Conservation (phyloP, 306 rosid genomes). For the Dalbergia cochinchinensis region DNA sequence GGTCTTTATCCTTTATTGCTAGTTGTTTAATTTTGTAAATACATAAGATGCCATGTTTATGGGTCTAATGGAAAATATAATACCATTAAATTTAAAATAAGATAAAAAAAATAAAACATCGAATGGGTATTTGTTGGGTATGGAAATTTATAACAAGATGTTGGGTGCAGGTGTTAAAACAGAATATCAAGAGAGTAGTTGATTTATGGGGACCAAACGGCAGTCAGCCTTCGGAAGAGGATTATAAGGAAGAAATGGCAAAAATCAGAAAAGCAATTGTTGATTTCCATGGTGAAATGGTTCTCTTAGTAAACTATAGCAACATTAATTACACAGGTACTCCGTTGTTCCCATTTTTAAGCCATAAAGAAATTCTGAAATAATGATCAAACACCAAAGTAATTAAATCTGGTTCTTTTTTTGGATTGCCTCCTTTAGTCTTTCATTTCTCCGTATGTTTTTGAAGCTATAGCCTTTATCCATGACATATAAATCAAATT, state of each 20-base stretch:
- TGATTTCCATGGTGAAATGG: conserved; percentile 97
- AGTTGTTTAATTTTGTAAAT: background rate
- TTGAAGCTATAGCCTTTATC: background rate
- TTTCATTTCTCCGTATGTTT: background rate
- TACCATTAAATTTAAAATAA: background rate
- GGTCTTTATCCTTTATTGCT: background rate
- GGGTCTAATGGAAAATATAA: conserved; percentile 4
- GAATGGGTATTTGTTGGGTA: background rate
- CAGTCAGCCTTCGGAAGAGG: conserved; percentile 52
- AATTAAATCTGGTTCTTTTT: background rate
- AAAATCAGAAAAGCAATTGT: conserved; percentile 80
- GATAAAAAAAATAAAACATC: background rate
- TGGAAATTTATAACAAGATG: background rate
- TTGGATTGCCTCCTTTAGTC: background rate
- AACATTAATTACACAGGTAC: conserved; percentile 88
- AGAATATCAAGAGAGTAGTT: conserved; percentile 64
- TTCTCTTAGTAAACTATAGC: conserved; percentile 85
- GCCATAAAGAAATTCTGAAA: background rate
- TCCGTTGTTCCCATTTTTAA: background rate
- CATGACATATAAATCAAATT: background rate
- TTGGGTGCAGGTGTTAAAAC: conserved; percentile 69
- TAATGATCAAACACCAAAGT: background rate
- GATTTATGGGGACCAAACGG: conserved; percentile 72
- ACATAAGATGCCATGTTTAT: background rate
- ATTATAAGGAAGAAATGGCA: conserved; percentile 64